Percentiles rank a stretch among this genome's conserved stretches.
phyloP scores from a whole-genome alignment of 176 grass and related monocot genomes.

The Oryza punctata region DNA sequence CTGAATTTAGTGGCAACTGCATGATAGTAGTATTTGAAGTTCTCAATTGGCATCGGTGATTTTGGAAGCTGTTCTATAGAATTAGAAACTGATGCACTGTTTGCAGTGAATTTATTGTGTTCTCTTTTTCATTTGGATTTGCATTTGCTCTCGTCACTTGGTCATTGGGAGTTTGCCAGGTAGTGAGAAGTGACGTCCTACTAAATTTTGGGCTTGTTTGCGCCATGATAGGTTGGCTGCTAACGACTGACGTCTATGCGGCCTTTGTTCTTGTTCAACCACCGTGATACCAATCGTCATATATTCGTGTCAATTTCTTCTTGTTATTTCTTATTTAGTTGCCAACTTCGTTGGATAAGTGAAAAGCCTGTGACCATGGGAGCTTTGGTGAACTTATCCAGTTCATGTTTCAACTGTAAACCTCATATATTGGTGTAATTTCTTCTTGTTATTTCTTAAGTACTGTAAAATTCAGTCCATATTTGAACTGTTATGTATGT shows the following conservation, averaged over 20 bases:
- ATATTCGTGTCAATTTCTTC: background rate
- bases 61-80: background rate
- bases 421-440: too few species aligned
- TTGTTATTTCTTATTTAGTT: background rate
- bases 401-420: too few species aligned
- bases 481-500: too few species aligned
- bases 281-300: background rate
- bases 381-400: too few species aligned
- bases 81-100: background rate
- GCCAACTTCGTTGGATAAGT: background rate
- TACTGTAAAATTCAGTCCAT: too few species aligned
- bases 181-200: background rate
- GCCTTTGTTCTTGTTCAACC: conserved; percentile 27
- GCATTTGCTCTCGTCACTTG: background rate
- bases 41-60: too few species aligned
- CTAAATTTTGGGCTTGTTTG: background rate
- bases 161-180: background rate
- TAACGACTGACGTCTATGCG: conserved; percentile 14
- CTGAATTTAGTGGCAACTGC: too few species aligned
- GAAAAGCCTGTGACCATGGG: background rate
- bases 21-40: background rate
- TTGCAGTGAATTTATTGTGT: background rate
- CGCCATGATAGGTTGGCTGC: background rate
- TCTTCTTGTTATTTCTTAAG: too few species aligned
- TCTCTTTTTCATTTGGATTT: background rate